Evolutionary conservation across 371 early-diverging fungal genomes (phyloP), one percentile per base, ranked within the genome.

Genomic region (Mucor saturninus): DNA sequence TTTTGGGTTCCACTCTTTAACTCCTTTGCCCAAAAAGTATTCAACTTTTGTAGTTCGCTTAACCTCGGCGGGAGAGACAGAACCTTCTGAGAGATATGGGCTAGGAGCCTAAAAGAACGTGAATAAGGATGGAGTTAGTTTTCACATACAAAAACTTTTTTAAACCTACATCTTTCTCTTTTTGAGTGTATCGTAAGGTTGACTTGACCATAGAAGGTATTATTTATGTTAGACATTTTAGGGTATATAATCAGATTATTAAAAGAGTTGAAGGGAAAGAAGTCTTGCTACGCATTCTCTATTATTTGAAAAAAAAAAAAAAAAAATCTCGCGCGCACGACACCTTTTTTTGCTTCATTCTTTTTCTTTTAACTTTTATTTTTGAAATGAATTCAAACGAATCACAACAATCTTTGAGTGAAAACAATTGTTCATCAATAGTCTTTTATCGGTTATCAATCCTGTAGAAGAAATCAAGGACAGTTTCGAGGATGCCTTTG

Each of bases 211-310:
- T 43, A 37, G 30, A 56, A 4, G 11, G 0, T 45, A n/a, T 1
- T 30, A 13, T 45, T 40, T 42, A 29, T 56, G 56, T 56, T 56
- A 28, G 15, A 45, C 46, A 56, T 56, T 56, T 56, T 42, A 96
- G 79, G 39, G 54, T 10, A 54, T 54, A 54, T n/a, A n/a, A 48
- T 9, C n/a, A 48, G 29, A 48, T 26, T 35, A 35, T 35, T 35
- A 7, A 35, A 7, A 35, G 7, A 35, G 43, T 11, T 10, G 15
- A 43, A 43, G 43, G 43, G 3, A 5, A 43, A 43, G 15, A 43
- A 43, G 3, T 43, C 43, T 15, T 43, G 43, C 43, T n/a, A 43
- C 11, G 43, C 15, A 43, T 43, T 43, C 43, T 10, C 35, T 35
- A n/a, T n/a, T n/a, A n/a, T n/a, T n/a, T n/a, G n/a, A n/a, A n/a